Conservation (phyloP, 1,284 basidiomycete genomes). For the Meripilus lineatus region DNA sequence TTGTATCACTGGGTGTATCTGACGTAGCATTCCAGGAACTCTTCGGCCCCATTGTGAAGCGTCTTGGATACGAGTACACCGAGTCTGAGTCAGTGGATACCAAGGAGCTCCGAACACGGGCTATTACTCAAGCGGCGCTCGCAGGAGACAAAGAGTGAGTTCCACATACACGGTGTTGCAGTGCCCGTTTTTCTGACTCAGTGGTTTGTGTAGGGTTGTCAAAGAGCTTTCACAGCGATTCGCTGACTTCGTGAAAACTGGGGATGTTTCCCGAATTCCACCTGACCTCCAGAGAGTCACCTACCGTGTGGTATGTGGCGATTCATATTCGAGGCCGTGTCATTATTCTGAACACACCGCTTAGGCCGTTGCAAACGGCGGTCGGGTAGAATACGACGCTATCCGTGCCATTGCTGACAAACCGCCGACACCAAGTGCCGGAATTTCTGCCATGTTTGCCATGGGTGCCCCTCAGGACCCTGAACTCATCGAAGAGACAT, state of each 20-base stretch:
- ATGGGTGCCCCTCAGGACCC: constrained; percentile 7
- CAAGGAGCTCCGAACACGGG: constrained; percentile 74
- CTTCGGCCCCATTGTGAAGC: constrained; percentile 76
- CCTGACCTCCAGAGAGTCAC: constrained; percentile 62
- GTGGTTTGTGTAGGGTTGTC: constrained; percentile 50
- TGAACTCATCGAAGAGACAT: constrained; percentile 33
- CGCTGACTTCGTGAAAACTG: constrained; percentile 62
- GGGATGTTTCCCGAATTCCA: constrained; percentile 79
- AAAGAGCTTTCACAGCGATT: constrained; percentile 76
- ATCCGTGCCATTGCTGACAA: constrained; percentile 67
- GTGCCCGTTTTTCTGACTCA: too few species aligned
- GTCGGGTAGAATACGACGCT: constrained; percentile 72
- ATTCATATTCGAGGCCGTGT: constrained; percentile 17
- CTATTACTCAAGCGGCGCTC: constrained; percentile 63
- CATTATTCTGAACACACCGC: constrained; percentile 8
- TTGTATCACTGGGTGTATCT: constrained; percentile 3
- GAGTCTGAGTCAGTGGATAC: constrained; percentile 69
- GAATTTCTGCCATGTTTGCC: constrained; percentile 57
- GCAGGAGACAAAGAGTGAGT: constrained; percentile 56
- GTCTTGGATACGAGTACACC: constrained; percentile 77
- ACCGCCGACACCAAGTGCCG: constrained; percentile 67
- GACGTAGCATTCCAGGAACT: constrained; percentile 41
- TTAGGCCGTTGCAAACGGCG: constrained; percentile 49
- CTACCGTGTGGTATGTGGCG: constrained; percentile 42
- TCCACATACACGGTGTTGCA: neutral